Percentiles rank a stretch among this genome's conserved stretches.
phyloP scores from a whole-genome alignment of 441 rosid species.

The Pelargonium myrrhifolium region DNA sequence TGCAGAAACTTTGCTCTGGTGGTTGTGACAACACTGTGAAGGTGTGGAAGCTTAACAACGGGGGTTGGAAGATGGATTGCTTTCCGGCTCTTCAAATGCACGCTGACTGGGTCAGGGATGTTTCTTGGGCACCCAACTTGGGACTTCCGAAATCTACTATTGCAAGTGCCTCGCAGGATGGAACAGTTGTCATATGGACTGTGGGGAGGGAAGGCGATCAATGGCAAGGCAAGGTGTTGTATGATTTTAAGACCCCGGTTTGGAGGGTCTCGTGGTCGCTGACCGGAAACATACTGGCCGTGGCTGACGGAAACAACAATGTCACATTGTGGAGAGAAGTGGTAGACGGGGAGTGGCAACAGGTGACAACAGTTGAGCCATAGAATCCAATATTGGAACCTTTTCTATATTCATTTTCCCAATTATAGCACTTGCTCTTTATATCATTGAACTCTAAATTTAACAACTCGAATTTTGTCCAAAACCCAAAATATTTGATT shows the following conservation, averaged over 20 bases:
- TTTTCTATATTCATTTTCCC: slow-evolving; percentile 5
- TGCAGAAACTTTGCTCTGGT: slow-evolving; percentile 51
- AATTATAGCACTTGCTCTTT: too few species aligned
- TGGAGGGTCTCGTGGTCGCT: slow-evolving; percentile 89
- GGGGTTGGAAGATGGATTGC: slow-evolving; percentile 67
- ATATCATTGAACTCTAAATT: too few species aligned
- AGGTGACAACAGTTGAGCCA: slow-evolving; percentile 48
- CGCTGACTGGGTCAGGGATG: slow-evolving; percentile 68
- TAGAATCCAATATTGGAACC: slow-evolving; percentile 11
- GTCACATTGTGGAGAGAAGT: slow-evolving; percentile 78
- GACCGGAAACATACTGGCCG: slow-evolving; percentile 72
- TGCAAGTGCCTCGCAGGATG: slow-evolving; percentile 76
- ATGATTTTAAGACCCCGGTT: slow-evolving; percentile 67
- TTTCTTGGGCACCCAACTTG: slow-evolving; percentile 82
- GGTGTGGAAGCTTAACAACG: slow-evolving; percentile 65
- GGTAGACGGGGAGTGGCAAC: slow-evolving; percentile 80
- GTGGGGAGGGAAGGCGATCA: slow-evolving; percentile 65
- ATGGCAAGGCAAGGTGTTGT: slow-evolving; percentile 70
- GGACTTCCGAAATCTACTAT: slow-evolving; percentile 85
- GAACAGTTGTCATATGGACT: slow-evolving; percentile 73
- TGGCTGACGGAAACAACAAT: slow-evolving; percentile 63
- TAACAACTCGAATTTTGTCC: too few species aligned
- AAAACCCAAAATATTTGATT: too few species aligned
- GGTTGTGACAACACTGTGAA: slow-evolving; percentile 72
- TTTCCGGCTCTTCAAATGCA: slow-evolving; percentile 68